Percentiles rank a stretch among this genome's conserved stretches.
phyloP scores from a whole-genome alignment of 2,329 filamentous ascomycete genomes.

The Clonostachys rhizophaga region DNA sequence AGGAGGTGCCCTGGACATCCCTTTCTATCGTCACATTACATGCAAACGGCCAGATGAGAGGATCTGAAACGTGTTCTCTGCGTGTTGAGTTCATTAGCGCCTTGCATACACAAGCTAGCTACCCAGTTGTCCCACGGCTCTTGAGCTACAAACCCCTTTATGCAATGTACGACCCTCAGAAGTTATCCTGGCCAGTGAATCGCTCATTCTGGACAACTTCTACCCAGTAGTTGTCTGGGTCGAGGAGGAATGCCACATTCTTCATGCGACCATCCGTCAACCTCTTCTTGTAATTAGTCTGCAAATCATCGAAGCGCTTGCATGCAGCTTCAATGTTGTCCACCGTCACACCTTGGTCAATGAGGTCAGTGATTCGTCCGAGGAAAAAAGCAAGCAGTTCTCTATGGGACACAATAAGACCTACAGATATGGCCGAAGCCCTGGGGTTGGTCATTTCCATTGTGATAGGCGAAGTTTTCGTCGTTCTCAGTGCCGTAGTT shows the following conservation, averaged over 20 bases:
- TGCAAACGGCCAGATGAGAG: too few relatives aligned
- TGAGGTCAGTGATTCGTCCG: conserved; percentile 8
- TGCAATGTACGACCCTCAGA: conserved; percentile 16
- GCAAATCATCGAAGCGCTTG: conserved; percentile 74
- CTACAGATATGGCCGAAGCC: conserved; percentile 91
- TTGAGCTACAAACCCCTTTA: too few relatives aligned
- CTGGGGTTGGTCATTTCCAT: conserved; percentile 87
- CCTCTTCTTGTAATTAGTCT: conserved; percentile 91
- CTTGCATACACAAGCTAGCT: too few relatives aligned
- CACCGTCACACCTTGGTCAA: conserved; percentile 63
- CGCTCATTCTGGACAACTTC: conserved; percentile 76
- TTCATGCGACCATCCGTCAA: conserved; percentile 91
- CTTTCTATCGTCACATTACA: too few relatives aligned
- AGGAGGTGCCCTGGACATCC: too few relatives aligned
- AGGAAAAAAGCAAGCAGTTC: not conserved
- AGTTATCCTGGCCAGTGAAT: conserved; percentile 49
- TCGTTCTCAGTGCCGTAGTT: conserved; percentile 83
- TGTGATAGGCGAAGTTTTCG: conserved; percentile 78
- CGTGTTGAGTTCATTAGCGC: too few relatives aligned
- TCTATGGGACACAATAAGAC: conserved; percentile 16
- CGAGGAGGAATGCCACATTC: conserved; percentile 87
- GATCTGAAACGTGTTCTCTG: too few relatives aligned
- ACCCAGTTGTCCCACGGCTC: too few relatives aligned
- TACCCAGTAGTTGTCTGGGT: conserved; percentile 84
- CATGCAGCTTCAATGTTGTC: conserved; percentile 89